Conservation (phyloP, 1,284 basidiomycete genomes). For the Apiotrichum mycotoxinovorans region DNA sequence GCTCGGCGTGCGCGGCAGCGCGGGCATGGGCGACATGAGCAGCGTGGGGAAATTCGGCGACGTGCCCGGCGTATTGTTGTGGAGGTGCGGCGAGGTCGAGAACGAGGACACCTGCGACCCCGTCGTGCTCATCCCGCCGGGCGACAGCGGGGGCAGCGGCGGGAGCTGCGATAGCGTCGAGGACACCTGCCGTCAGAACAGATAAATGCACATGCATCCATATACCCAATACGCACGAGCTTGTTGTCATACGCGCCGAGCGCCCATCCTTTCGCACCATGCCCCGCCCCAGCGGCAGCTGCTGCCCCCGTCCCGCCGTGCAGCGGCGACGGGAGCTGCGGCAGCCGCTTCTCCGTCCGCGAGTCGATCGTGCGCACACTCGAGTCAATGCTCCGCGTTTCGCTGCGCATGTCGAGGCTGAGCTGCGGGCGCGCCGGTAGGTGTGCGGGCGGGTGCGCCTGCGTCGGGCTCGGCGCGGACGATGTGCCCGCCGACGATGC, state of each 20-base stretch:
- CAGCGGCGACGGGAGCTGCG: constrained; percentile 8
- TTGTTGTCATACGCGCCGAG: constrained; percentile 45
- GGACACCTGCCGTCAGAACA: constrained; percentile 31
- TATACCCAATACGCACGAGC: constrained; percentile 27
- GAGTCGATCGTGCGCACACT: not conserved
- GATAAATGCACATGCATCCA: not conserved
- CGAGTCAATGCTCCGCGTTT: constrained; percentile 1
- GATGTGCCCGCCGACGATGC: not conserved
- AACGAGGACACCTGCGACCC: constrained; percentile 15
- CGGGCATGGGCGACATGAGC: not conserved
- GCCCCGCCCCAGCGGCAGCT: not conserved
- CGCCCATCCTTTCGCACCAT: constrained; percentile 24
- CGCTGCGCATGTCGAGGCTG: constrained; percentile 11
- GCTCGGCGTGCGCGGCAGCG: not conserved
- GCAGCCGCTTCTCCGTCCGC: constrained; percentile 16
- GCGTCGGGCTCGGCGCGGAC: not conserved
- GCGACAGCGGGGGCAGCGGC: constrained; percentile 38
- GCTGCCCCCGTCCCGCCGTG: not conserved
- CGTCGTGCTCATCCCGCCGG: constrained; percentile 18
- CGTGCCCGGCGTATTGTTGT: not conserved
- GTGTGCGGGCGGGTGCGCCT: not conserved
- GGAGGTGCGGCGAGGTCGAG: constrained; percentile 9
- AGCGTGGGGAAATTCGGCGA: not conserved
- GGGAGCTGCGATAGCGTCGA: constrained; percentile 45
- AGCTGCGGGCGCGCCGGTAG: constrained; percentile 8